Evolutionary conservation across 1,139 yeast genomes (phyloP), one percentile per base, ranked within the genome.

Genomic region (Saccharomyces uvarum): DNA sequence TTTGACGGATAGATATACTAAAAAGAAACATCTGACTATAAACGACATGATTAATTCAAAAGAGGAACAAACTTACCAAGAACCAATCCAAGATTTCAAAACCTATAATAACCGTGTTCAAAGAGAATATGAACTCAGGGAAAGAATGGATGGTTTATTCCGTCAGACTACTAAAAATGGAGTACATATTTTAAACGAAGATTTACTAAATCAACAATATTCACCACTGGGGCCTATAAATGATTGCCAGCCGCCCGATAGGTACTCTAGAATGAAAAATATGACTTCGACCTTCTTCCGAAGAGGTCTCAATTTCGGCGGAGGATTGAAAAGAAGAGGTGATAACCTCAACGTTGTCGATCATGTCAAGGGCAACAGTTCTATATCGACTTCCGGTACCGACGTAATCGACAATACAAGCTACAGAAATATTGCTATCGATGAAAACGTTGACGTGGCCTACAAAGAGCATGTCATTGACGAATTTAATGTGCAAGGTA

Each of bases 91-190:
- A 50, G 67, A 65, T 49, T 66, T 65, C 42, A 51, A 56, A 9
- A 51, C 49, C 1, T 66, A 66, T 55, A 59, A 64, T 47, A 50
- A 49, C 16, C 61, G 57, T 46, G 61, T 65, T 3, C 56, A 58
- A 41, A 56, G 55, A 42, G 69, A 66, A 42, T 62, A 61, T 33
- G 58, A 54, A 27, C 41, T 65, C 27, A 54, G 69, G 49, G 65
- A 62, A 6, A 65, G 61, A 49, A 14, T 65, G 47, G 65, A 65
- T 38, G 50, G 51, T 11, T n/a, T 65, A 2, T 48, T 66, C 11
- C 53, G 55, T 13, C 55, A 57, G 28, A 56, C 56, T 11, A 57
- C 55, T 32, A 53, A 51, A 9, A 58, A 60, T 7, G 56, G 57
- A 26, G 52, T 65, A 4, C 57, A 60, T 50, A 59, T 65, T 3